Conservation (phyloP, 2,329 filamentous ascomycete genomes). For the Aureobasidium leucospermi region DNA sequence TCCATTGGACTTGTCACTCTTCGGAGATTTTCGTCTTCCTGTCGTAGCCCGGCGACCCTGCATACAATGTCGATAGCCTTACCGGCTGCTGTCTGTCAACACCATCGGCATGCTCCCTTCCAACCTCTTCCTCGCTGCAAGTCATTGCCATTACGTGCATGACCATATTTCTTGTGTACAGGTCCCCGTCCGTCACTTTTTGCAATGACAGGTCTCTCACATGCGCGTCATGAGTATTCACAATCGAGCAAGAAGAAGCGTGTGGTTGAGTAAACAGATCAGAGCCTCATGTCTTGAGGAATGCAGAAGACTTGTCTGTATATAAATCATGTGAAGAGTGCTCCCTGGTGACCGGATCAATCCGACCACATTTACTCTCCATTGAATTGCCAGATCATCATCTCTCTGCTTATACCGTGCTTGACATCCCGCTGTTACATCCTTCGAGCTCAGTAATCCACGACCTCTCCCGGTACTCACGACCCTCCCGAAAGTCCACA, state of each 20-base stretch:
- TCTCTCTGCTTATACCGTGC: background rate
- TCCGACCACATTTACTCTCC: background rate
- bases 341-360: background rate
- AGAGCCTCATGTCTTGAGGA: background rate
- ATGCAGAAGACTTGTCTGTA: background rate
- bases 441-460: background rate
- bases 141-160: background rate
- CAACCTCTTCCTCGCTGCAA: background rate
- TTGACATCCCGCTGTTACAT: background rate
- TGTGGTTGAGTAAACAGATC: background rate
- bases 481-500: background rate
- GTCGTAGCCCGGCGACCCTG: background rate
- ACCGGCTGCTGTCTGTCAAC: background rate
- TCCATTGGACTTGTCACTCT: background rate
- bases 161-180: background rate
- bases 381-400: background rate
- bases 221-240: background rate
- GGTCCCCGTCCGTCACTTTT: background rate
- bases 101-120: background rate
- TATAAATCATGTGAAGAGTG: background rate
- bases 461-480: background rate
- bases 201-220: slow-evolving; percentile 3
- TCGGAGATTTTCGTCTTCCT: background rate
- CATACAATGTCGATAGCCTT: background rate
- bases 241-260: slow-evolving; percentile 1